Conservation (phyloP, 176 grass and related monocot genomes). For the Carex cristatella region DNA sequence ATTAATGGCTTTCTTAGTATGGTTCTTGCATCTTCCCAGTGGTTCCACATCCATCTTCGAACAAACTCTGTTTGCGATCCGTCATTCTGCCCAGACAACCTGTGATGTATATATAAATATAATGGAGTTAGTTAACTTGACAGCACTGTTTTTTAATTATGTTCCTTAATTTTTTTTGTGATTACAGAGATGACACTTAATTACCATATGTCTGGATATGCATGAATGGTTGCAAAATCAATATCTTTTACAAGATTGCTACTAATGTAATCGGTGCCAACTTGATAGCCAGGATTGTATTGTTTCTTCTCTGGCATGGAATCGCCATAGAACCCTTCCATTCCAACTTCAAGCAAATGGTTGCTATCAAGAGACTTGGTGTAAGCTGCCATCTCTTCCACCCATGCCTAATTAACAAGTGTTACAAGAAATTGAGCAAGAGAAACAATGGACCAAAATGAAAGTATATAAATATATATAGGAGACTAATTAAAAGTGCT, state of each 20-base stretch:
- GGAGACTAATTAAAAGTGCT: not conserved
- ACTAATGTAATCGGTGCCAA: slow-evolving; percentile 45
- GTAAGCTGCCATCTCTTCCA: slow-evolving; percentile 43
- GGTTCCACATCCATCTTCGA: slow-evolving; percentile 38
- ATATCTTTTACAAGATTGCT: slow-evolving; percentile 43
- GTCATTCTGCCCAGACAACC: slow-evolving; percentile 34
- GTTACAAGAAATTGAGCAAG: not conserved
- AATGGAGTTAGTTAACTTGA: not conserved
- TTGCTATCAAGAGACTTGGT: slow-evolving; percentile 35
- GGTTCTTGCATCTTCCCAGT: slow-evolving; percentile 40
- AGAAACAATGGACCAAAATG: not conserved
- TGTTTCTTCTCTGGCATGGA: slow-evolving; percentile 47
- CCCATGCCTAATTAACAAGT: slow-evolving; percentile 24
- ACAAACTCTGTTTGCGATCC: slow-evolving; percentile 23
- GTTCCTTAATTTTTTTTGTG: not conserved
- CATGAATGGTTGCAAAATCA: slow-evolving; percentile 48
- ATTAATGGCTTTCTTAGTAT: slow-evolving; percentile 40
- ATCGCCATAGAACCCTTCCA: slow-evolving; percentile 50
- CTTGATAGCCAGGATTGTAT: slow-evolving; percentile 48
- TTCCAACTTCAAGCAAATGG: slow-evolving; percentile 42
- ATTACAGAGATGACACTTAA: not conserved
- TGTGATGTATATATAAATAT: not conserved
- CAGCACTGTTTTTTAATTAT: not conserved
- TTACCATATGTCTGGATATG: slow-evolving; percentile 45
- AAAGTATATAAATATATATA: not conserved